These are phyloP conservation scores for Scedosporium apiospermum DNA, from an alignment of 2,329 filamentous ascomycete genomes.

Conservation along the genomic window DNA sequence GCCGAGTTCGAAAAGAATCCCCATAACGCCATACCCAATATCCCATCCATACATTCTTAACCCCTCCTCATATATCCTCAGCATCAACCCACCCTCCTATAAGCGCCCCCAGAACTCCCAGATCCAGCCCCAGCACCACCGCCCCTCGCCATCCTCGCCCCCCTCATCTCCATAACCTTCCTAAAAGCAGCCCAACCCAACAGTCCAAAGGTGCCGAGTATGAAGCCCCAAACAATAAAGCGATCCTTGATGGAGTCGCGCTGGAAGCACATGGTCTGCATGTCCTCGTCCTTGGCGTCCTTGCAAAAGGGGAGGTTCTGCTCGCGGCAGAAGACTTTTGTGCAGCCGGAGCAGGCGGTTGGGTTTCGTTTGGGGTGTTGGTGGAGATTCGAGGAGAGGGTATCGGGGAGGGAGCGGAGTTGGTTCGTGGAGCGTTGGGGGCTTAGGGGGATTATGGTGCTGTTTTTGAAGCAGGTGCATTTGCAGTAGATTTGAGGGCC, in stretches of 20 bases:
- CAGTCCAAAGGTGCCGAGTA: constrained; percentile 47
- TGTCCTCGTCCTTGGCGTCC: constrained; percentile 50
- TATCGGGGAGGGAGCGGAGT: constrained; percentile 13
- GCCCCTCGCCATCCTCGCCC: constrained; percentile 16
- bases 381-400: constrained; percentile 6
- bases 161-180: constrained; percentile 33
- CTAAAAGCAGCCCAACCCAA: constrained; percentile 50
- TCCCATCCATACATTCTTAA: too few species aligned
- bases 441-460: constrained; percentile 55
- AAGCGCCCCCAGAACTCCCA: neutral
- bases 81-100: neutral
- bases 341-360: constrained; percentile 49
- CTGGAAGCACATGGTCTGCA: constrained; percentile 56
- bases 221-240: constrained; percentile 57
- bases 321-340: constrained; percentile 53
- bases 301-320: constrained; percentile 55
- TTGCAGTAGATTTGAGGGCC: constrained; percentile 58
- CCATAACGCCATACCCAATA: too few species aligned
- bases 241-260: constrained; percentile 58
- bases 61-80: too few species aligned
- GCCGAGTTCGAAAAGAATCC: too few species aligned
- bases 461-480: constrained; percentile 62
- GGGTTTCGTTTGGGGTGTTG: constrained; percentile 18
- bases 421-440: constrained; percentile 26
- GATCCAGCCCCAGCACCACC: neutral